Conservation (phyloP, 108 stramenopile species). For the Schizochytrium sp. region DNA sequence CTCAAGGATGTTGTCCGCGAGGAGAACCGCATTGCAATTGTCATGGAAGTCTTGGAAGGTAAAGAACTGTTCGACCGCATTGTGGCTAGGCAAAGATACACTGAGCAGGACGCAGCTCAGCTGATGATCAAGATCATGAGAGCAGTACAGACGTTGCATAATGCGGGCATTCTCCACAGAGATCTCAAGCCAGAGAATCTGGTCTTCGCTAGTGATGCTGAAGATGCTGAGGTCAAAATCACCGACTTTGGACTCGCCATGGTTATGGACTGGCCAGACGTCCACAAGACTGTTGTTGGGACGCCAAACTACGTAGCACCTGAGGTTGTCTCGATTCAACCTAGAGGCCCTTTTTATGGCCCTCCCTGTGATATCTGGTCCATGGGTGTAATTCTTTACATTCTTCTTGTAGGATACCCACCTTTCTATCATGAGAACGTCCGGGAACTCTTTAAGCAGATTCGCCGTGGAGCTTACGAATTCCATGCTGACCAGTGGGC, state of each 20-base stretch:
- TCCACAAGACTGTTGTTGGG: constrained; percentile 61
- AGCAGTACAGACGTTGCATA: constrained; percentile 53
- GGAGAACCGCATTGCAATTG: constrained; percentile 63
- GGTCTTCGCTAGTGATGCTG: constrained; percentile 30
- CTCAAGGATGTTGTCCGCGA: constrained; percentile 56
- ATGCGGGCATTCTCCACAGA: constrained; percentile 63
- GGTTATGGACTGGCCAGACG: constrained; percentile 52
- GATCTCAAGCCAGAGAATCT: constrained; percentile 72
- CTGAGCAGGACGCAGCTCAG: constrained; percentile 81
- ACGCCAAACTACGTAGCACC: constrained; percentile 70
- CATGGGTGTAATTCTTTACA: constrained; percentile 67
- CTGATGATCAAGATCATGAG: constrained; percentile 59
- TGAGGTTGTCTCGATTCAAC: constrained; percentile 62
- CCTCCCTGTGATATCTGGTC: constrained; percentile 65
- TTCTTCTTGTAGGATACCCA: constrained; percentile 65
- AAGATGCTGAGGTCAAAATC: constrained; percentile 66
- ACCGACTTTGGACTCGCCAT: constrained; percentile 66
- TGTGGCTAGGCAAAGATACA: constrained; percentile 80
- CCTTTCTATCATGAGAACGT: constrained; percentile 67
- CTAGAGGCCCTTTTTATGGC: constrained; percentile 33
- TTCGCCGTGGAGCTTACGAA: constrained; percentile 67
- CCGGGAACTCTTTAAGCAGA: constrained; percentile 63
- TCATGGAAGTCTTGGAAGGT: constrained; percentile 56
- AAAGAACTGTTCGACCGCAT: constrained; percentile 91
- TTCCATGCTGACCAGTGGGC: constrained; percentile 71